These are phyloP conservation scores for Microdochium trichocladiopsis DNA, from an alignment of 2,329 filamentous ascomycete genomes.

Conservation along the genomic window DNA sequence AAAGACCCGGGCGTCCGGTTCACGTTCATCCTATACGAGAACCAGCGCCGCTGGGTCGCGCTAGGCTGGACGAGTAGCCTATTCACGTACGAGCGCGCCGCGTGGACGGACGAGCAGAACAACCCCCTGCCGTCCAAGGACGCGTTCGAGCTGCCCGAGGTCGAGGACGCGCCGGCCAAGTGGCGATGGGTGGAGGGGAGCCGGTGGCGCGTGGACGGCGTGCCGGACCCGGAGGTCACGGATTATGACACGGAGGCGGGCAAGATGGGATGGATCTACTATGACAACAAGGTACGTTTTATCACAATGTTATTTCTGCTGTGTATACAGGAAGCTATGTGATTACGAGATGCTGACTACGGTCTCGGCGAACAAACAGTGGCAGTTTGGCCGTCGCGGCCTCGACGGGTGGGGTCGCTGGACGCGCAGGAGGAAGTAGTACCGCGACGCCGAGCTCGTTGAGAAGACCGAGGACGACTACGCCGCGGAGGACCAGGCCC, in stretches of 20 bases:
- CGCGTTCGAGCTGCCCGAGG: conserved; percentile 54
- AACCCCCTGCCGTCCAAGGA: conserved; percentile 73
- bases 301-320: no score
- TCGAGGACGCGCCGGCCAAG: conserved; percentile 51
- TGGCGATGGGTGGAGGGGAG: conserved; percentile 76
- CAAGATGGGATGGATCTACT: conserved; percentile 87
- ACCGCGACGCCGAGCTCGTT: conserved; percentile 89
- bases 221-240: conserved; percentile 41
- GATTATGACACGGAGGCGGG: conserved; percentile 54
- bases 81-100: conserved; percentile 79
- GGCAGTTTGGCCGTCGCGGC: conserved; percentile 80
- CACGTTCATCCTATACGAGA: conserved; percentile 94
- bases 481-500: conserved; percentile 14
- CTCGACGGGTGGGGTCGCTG: conserved; percentile 91
- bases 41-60: conserved; percentile 90
- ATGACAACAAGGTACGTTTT: conserved; percentile 88
- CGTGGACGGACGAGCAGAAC: conserved; percentile 95
- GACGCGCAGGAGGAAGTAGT: conserved; percentile 92
- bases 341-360: no score
- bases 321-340: no score
- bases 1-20: conserved; percentile 80
- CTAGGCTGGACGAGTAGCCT: conserved; percentile 91
- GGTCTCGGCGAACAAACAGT: no score
- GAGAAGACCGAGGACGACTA: conserved; percentile 46
- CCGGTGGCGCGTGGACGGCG: conserved; percentile 81